Evolutionary conservation across 345 rosid species (phyloP), one percentile per base, ranked within the genome.

Genomic region (Durio zibethinus): DNA sequence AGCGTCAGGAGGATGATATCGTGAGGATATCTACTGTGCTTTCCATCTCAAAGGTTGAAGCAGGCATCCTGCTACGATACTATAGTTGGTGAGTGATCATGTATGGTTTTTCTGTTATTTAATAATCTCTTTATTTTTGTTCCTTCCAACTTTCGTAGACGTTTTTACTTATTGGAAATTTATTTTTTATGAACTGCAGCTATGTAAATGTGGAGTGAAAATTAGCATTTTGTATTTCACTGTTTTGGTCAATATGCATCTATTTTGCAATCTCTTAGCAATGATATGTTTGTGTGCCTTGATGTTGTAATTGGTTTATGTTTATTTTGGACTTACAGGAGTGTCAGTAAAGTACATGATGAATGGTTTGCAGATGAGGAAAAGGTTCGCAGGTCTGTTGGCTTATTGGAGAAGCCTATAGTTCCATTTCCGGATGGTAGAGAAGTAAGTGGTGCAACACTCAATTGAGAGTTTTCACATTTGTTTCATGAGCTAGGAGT

Each of bases 291-390:
- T 67, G 53, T 43, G 20, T 43, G 6, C 2, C 20, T 42, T 16
- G 64, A 25, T 40, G 52, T 21, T 73, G 29, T 59, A 74, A 59
- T 5, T 75, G 36, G 69, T 56, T 14, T 53, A 43, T 75, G 33
- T 29, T 45, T 64, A 70, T 64, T 64, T 64, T 71, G 45, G 65
- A 42, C 10, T 73, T 63, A 18, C 86, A 93, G 97, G 97, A 91
- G 89, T 77, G 89, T 93, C 25, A 81, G 93, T 82, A 91, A 87
- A 77, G 95, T 91, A 70, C 88, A 88, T 82, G 97, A 93, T 81
- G 97, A 90, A 85, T 93, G 97, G 97, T 93, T 93, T 91, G 94
- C 96, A 25, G 89, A 91, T 57, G 97, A 93, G 76, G 93, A 87
- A 64, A 87, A 77, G 50, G 96, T 91, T 61, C 89, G 96, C 67